Evolutionary conservation across 805 yeast species (phyloP).

Genomic region (Yamadazyma paraphyllophila): DNA sequence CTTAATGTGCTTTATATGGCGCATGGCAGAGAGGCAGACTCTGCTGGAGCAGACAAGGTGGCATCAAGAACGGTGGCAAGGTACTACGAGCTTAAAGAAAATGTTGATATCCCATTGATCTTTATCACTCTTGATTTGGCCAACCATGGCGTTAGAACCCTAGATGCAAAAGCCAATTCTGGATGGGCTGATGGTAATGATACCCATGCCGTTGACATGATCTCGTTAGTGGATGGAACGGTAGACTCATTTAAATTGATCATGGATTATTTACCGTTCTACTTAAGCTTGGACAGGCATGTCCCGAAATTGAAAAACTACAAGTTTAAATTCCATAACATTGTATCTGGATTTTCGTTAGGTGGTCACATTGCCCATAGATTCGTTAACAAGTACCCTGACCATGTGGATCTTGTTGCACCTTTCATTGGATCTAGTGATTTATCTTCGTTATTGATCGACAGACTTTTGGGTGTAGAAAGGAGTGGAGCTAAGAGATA

Average conservation of each 20-base stretch:
- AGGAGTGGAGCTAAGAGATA: conserved; percentile 14
- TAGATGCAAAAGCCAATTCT: conserved; percentile 33
- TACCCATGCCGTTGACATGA: conserved; percentile 52
- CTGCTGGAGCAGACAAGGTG: conserved; percentile 36
- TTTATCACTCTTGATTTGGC: conserved; percentile 52
- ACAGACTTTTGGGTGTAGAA: conserved; percentile 30
- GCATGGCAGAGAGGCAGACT: conserved; percentile 46
- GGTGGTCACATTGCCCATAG: conserved; percentile 59
- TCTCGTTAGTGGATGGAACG: conserved; percentile 46
- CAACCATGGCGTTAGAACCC: conserved; percentile 53
- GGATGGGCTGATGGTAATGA: conserved; percentile 49
- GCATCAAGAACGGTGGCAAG: conserved; percentile 37
- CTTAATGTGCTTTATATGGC: conserved; percentile 43
- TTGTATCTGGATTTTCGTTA: conserved; percentile 50
- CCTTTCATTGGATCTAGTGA: conserved; percentile 54
- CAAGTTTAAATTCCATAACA: conserved; percentile 30
- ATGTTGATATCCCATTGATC: conserved; percentile 31
- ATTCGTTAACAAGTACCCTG: conserved; percentile 39
- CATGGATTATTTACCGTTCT: conserved; percentile 45
- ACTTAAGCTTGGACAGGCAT: conserved; percentile 28
- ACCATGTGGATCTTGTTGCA: conserved; percentile 37
- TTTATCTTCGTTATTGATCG: conserved; percentile 43
- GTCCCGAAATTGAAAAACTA: conserved; percentile 8
- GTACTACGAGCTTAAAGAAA: conserved; percentile 19
- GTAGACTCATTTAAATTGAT: conserved; percentile 44